These are phyloP conservation scores for Chaetoceros muelleri DNA, from an alignment of 108 stramenopile genomes.

Conservation along the genomic window DNA sequence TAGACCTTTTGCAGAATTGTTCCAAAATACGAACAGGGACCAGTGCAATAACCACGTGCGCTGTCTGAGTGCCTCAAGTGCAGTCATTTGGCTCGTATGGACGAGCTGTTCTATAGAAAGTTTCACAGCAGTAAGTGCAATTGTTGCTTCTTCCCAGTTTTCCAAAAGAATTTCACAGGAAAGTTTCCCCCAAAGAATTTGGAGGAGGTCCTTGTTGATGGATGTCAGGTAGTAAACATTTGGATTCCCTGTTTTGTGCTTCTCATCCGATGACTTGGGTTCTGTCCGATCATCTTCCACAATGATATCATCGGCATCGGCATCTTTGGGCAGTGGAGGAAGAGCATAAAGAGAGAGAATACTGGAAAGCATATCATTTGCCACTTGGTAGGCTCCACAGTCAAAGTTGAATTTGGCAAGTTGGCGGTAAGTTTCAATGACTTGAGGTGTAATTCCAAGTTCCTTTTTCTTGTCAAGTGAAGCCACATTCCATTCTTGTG, in stretches of 20 bases:
- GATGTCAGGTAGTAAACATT: constrained; percentile 69
- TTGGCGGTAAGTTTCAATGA: constrained; percentile 63
- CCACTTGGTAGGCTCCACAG: constrained; percentile 81
- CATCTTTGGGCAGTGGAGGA: constrained; percentile 39
- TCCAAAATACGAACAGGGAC: constrained; percentile 98
- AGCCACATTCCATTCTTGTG: constrained; percentile 69
- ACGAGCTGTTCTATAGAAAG: constrained; percentile 68
- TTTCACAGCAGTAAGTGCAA: constrained; percentile 77
- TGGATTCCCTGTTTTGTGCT: constrained; percentile 47
- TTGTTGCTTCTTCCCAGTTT: constrained; percentile 80
- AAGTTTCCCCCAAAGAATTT: constrained; percentile 88
- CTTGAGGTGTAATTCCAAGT: constrained; percentile 55
- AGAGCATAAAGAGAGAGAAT: constrained; percentile 75
- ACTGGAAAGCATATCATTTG: constrained; percentile 71
- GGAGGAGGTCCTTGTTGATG: constrained; percentile 48
- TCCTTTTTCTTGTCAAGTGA: constrained; percentile 32
- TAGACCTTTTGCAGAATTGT: constrained; percentile 72
- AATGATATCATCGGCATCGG: constrained; percentile 42
- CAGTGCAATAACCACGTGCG: constrained; percentile 98
- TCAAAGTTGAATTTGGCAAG: constrained; percentile 91
- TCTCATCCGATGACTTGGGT: background rate
- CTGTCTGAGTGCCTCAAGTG: constrained; percentile 88
- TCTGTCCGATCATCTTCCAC: background rate
- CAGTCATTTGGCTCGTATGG: constrained; percentile 30
- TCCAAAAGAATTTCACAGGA: constrained; percentile 86